Percentiles rank a stretch among this genome's conserved stretches.
Evolutionary conservation across 306 rosid species (phyloP).

Genomic region (Prunus mongolica): DNA sequence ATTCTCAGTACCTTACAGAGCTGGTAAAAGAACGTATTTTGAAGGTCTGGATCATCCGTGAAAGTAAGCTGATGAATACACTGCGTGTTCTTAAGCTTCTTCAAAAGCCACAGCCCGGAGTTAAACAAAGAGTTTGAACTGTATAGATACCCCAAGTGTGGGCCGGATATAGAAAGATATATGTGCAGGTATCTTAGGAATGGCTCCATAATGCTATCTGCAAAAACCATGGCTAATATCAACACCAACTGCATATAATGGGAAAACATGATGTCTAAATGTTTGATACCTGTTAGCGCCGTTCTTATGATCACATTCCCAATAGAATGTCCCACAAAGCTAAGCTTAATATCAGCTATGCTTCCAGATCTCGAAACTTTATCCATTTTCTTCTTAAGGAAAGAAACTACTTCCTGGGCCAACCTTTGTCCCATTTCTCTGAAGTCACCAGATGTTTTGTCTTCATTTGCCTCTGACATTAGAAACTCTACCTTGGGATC

Average conservation of each 20-base stretch:
- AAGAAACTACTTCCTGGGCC: slow-evolving; percentile 75
- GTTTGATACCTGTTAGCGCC: slow-evolving; percentile 72
- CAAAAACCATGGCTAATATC: slow-evolving; percentile 30
- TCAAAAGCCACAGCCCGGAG: slow-evolving; percentile 93
- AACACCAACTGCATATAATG: slow-evolving; percentile 25
- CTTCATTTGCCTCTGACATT: slow-evolving; percentile 92
- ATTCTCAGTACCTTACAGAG: slow-evolving; percentile 68
- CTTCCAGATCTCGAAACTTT: slow-evolving; percentile 57
- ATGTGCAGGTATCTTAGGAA: slow-evolving; percentile 58
- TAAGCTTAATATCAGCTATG: slow-evolving; percentile 66
- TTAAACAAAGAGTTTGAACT: slow-evolving; percentile 91
- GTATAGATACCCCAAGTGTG: slow-evolving; percentile 95
- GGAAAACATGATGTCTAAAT: slow-evolving; percentile 15
- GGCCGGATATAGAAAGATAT: slow-evolving; percentile 92
- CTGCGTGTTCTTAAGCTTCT: slow-evolving; percentile 78
- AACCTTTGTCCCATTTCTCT: slow-evolving; percentile 94
- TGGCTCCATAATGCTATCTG: slow-evolving; percentile 90
- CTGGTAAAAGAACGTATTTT: slow-evolving; percentile 76
- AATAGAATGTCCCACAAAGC: slow-evolving; percentile 97
- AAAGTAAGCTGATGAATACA: slow-evolving; percentile 95
- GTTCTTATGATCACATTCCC: slow-evolving; percentile 89
- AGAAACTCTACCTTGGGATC: slow-evolving; percentile 83
- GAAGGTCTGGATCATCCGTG: slow-evolving; percentile 86
- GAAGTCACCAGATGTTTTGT: slow-evolving; percentile 86
- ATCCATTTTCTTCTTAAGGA: slow-evolving; percentile 75